Conservation (phyloP, 306 rosid genomes). For the Astragalus membranaceus region DNA sequence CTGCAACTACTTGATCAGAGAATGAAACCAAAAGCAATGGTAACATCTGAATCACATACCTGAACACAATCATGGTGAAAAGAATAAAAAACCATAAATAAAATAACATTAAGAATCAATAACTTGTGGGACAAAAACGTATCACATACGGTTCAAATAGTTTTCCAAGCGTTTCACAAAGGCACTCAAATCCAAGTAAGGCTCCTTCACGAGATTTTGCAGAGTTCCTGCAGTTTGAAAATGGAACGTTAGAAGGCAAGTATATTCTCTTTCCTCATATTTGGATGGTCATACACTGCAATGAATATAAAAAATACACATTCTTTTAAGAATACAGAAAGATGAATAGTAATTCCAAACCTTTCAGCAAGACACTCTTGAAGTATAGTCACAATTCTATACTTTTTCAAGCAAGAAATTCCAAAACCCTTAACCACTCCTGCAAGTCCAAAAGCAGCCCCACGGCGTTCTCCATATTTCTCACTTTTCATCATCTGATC, state of each 20-base stretch:
- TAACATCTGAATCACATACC: conserved; percentile 93
- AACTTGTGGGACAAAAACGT: not conserved
- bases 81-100: conserved; percentile 6
- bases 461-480: conserved; percentile 93
- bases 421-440: conserved; percentile 96
- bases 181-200: conserved; percentile 92
- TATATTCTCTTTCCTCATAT: not conserved
- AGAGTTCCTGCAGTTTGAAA: conserved; percentile 62
- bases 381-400: conserved; percentile 55
- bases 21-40: conserved; percentile 89
- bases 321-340: not conserved
- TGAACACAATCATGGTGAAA: conserved; percentile 25
- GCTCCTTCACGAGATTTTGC: conserved; percentile 95
- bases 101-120: not conserved
- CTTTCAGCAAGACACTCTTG: conserved; percentile 81
- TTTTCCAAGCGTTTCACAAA: conserved; percentile 90
- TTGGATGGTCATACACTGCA: not conserved
- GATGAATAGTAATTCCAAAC: conserved; percentile 31
- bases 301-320: not conserved
- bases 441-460: conserved; percentile 98
- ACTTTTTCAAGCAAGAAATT: conserved; percentile 74
- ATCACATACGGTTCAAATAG: conserved; percentile 84
- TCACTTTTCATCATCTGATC: conserved; percentile 89
- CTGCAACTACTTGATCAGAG: conserved; percentile 97
- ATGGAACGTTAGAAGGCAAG: not conserved